Evolutionary conservation across 2,329 filamentous ascomycete species (phyloP), one percentile per base, ranked within the genome.

Genomic region (Phaeomoniella chlamydospora): DNA sequence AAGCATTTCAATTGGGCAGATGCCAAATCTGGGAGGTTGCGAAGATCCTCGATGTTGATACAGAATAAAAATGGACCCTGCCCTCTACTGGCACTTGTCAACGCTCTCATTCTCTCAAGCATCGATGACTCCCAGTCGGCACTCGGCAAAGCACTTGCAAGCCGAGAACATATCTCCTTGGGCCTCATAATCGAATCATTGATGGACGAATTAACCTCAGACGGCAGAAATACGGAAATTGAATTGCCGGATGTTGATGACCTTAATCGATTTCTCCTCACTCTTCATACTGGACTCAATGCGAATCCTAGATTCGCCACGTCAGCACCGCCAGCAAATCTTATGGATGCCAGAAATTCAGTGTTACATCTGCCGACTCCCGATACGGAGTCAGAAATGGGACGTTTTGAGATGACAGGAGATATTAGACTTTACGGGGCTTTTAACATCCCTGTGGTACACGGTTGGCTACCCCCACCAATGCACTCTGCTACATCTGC

Each of bases 41-140:
- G 84, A 31, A 69, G 71, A n/a, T 88, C 85, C 1, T 88, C 90
- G 0, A 85, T 96, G 38, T 64, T 96, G 29, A 77, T 92, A 3
- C 88, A 98, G 51, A 96, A 94, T 47, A 75, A 79, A 38, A 98
- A 98, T 49, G 90, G 90, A 0, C 90, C 90, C 1, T 98, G 90
- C 55, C 90, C 90, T 1, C 61, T 98, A 11, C 74, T 98, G 16
- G 90, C 90, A 2, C 66, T 98, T 4, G 87, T 96, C 39, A 98
- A 98, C 53, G 87, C 87, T 1, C 66, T 98, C 12, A 81, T 85
- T 0, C 62, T 98, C 37, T 87, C 85, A 2, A 88, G 86, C 0
- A 78, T 80, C 1, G 65, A 75, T 3, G 67, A 73, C 53, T 34
- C 64, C 45, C 46, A 80, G 19, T 81, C 85, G 0, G 77, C 80